These are phyloP conservation scores for Microbotryomycetes sp. DNA, from an alignment of 1,284 basidiomycete species.

Conservation along the genomic window DNA sequence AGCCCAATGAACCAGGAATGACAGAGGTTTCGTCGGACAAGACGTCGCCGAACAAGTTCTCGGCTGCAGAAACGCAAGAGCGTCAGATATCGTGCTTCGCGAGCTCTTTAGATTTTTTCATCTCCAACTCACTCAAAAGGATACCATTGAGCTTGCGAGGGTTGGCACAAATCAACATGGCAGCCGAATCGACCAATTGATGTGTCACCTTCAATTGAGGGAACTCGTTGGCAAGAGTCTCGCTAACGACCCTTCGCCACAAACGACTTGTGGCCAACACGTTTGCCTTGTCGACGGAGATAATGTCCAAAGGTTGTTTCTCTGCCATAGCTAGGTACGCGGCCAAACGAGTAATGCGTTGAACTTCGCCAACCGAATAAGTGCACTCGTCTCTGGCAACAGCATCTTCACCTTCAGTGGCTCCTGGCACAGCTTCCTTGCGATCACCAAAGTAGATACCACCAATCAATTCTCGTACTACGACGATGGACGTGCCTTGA, in stretches of 20 bases:
- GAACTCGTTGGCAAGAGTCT: slow-evolving; percentile 74
- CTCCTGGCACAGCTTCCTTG: slow-evolving; percentile 60
- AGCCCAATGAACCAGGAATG: slow-evolving; percentile 93
- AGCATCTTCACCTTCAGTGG: slow-evolving; percentile 47
- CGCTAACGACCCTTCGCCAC: slow-evolving; percentile 86
- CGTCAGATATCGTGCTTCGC: neutral
- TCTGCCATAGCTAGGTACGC: slow-evolving; percentile 80
- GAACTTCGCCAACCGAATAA: slow-evolving; percentile 84
- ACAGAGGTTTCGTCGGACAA: slow-evolving; percentile 75
- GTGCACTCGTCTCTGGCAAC: slow-evolving; percentile 67
- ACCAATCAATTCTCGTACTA: slow-evolving; percentile 76
- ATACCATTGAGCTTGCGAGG: slow-evolving; percentile 95
- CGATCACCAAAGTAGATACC: slow-evolving; percentile 83
- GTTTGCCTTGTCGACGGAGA: slow-evolving; percentile 98
- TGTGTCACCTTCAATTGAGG: slow-evolving; percentile 81
- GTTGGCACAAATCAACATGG: slow-evolving; percentile 90
- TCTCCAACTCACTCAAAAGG: slow-evolving; percentile 53
- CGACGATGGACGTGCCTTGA: slow-evolving; percentile 76
- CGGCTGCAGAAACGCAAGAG: slow-evolving; percentile 46
- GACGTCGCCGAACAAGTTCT: slow-evolving; percentile 95
- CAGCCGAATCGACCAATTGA: slow-evolving; percentile 83
- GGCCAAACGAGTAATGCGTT: slow-evolving; percentile 92
- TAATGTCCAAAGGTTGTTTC: slow-evolving; percentile 79
- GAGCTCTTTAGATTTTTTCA: neutral
- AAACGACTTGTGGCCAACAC: slow-evolving; percentile 90